Conservation (phyloP, 495 filamentous ascomycete species). For the Hyaloscypha hepaticicola region DNA sequence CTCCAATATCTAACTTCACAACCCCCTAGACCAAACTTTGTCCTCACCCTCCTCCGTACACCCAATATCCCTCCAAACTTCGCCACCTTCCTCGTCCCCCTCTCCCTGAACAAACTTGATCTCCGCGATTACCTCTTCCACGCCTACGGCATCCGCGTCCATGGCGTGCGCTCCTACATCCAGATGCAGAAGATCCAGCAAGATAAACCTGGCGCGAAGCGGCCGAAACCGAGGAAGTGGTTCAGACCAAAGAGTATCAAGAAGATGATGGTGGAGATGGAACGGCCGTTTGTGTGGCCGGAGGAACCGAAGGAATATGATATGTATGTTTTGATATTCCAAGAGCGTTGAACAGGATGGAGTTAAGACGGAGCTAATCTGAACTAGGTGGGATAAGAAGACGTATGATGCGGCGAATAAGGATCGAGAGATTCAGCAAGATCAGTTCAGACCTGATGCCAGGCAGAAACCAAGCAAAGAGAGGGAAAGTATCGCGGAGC, state of each 20-base stretch:
- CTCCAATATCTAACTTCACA: slow-evolving; percentile 6
- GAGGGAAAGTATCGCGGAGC: slow-evolving; percentile 44
- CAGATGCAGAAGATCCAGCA: slow-evolving; percentile 61
- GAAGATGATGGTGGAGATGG: slow-evolving; percentile 88
- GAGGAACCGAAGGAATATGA: slow-evolving; percentile 55
- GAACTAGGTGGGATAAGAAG: slow-evolving; percentile 51
- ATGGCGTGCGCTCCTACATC: slow-evolving; percentile 75
- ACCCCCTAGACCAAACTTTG: slow-evolving; percentile 68
- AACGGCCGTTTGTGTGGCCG: slow-evolving; percentile 82
- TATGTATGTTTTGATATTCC: slow-evolving; percentile 48
- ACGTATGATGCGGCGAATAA: slow-evolving; percentile 41
- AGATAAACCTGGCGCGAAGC: slow-evolving; percentile 42
- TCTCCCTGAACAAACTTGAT: slow-evolving; percentile 89
- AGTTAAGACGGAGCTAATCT: slow-evolving; percentile 21
- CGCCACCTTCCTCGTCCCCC: slow-evolving; percentile 80
- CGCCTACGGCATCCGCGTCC: slow-evolving; percentile 65
- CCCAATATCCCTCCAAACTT: slow-evolving; percentile 69
- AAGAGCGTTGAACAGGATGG: slow-evolving; percentile 19
- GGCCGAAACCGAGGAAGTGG: slow-evolving; percentile 40
- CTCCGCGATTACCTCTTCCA: slow-evolving; percentile 84
- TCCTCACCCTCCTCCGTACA: slow-evolving; percentile 70
- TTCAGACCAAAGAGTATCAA: slow-evolving; percentile 69
- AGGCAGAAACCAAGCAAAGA: slow-evolving; percentile 36
- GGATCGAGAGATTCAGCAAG: slow-evolving; percentile 33
- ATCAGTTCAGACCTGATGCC: slow-evolving; percentile 27